A percentile compares a stretch with the other conserved stretches of the same genome.
Conservation (phyloP, 2,329 filamentous ascomycete species). For the Periconia sp. region DNA sequence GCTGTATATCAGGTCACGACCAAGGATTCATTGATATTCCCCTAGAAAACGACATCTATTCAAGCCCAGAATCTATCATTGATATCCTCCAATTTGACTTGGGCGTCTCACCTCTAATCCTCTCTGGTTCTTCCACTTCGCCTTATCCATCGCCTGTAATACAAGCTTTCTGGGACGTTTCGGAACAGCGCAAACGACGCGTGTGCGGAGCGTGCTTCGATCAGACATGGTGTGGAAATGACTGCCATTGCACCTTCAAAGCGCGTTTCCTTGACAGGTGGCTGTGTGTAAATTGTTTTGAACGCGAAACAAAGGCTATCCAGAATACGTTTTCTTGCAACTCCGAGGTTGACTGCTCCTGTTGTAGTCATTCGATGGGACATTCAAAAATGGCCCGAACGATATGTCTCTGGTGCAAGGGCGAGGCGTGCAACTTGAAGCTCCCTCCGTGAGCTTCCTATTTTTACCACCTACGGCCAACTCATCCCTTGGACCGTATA, state of each 20-base stretch:
- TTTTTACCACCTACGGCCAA: too few relatives aligned
- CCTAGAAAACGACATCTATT: conserved; percentile 21
- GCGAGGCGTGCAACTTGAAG: too few relatives aligned
- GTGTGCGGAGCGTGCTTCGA: conserved; percentile 11
- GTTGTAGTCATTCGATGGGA: not conserved
- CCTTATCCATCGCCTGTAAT: conserved; percentile 35
- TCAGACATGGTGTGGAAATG: not conserved
- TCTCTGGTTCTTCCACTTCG: conserved; percentile 25
- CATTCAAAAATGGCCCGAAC: too few relatives aligned
- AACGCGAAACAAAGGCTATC: too few relatives aligned
- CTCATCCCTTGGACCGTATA: too few relatives aligned
- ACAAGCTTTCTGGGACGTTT: conserved; percentile 27
- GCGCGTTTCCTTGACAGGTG: conserved; percentile 26
- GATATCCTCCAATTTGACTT: conserved; percentile 34
- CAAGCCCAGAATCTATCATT: conserved; percentile 29
- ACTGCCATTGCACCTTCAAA: conserved; percentile 26
- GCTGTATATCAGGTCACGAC: too few relatives aligned
- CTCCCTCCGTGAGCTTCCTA: too few relatives aligned
- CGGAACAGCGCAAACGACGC: conserved; percentile 23
- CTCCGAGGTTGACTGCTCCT: too few relatives aligned
- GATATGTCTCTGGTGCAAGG: too few relatives aligned
- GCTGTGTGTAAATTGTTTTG: conserved; percentile 29
- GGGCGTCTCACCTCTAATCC: conserved; percentile 18
- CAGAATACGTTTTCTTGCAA: too few relatives aligned
- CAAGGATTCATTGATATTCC: conserved; percentile 39